These are phyloP conservation scores for Mucor saturninus DNA, from an alignment of 371 early-diverging fungal genomes.

Conservation along the genomic window DNA sequence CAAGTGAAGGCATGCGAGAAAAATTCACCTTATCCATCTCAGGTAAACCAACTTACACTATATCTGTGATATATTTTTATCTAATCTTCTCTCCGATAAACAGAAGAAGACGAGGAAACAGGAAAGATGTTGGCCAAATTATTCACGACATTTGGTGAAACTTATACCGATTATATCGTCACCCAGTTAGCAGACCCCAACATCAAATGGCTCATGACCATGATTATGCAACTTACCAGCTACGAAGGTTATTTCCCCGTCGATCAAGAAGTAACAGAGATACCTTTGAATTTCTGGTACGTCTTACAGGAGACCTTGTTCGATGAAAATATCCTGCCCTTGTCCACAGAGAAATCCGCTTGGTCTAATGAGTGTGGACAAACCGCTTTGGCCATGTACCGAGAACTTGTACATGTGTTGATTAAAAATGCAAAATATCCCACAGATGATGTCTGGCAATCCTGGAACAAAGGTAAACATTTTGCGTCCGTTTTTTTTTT, in stretches of 20 bases:
- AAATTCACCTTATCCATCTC: slow-evolving; percentile 50
- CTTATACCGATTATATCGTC: slow-evolving; percentile 66
- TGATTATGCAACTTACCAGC: slow-evolving; percentile 72
- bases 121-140: slow-evolving; percentile 63
- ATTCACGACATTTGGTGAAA: slow-evolving; percentile 73
- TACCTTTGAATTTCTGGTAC: slow-evolving; percentile 78
- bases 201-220: slow-evolving; percentile 55
- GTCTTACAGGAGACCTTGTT: slow-evolving; percentile 70
- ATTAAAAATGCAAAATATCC: slow-evolving; percentile 65
- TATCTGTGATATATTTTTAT: too few relatives aligned
- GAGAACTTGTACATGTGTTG: slow-evolving; percentile 56
- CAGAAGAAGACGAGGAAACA: slow-evolving; percentile 63
- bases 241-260: slow-evolving; percentile 74
- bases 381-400: slow-evolving; percentile 50
- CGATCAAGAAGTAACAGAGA: slow-evolving; percentile 75
- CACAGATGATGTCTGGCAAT: slow-evolving; percentile 54
- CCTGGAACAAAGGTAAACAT: slow-evolving; percentile 64
- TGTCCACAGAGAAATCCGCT: slow-evolving; percentile 26
- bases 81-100: not conserved
- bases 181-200: slow-evolving; percentile 52
- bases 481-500: not conserved
- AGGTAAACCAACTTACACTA: not conserved
- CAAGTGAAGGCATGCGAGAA: slow-evolving; percentile 54
- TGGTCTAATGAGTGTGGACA: slow-evolving; percentile 43
- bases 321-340: slow-evolving; percentile 46